Evolutionary conservation across 768 basidiomycete species (phyloP).

Genomic region (Tulasnella sp.): DNA sequence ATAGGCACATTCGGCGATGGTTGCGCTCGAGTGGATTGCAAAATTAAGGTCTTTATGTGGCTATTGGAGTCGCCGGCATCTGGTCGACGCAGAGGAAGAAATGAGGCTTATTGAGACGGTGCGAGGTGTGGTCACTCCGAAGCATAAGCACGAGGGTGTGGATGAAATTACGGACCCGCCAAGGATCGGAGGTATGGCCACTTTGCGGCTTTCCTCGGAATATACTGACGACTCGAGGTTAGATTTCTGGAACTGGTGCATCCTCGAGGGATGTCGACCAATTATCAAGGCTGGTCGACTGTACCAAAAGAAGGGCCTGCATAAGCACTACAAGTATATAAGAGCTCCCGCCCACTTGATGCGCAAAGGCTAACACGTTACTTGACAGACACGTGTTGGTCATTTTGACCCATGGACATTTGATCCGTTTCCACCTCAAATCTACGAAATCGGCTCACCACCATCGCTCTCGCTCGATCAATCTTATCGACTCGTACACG

Average conservation of each 20-base stretch:
- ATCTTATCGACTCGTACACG: slow-evolving; percentile 75
- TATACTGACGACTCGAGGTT: slow-evolving; percentile 53
- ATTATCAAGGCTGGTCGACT: slow-evolving; percentile 74
- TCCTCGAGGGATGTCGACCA: slow-evolving; percentile 75
- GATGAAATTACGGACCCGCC: slow-evolving; percentile 13
- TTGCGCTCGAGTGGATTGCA: slow-evolving; percentile 85
- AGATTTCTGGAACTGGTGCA: slow-evolving; percentile 85
- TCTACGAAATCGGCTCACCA: slow-evolving; percentile 61
- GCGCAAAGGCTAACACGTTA: neutral
- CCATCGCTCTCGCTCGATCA: slow-evolving; percentile 58
- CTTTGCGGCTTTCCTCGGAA: neutral
- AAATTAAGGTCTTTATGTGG: slow-evolving; percentile 66
- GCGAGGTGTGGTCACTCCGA: slow-evolving; percentile 18
- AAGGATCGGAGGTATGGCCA: slow-evolving; percentile 6
- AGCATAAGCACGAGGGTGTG: slow-evolving; percentile 14
- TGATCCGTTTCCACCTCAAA: slow-evolving; percentile 72
- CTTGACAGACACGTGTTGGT: slow-evolving; percentile 64
- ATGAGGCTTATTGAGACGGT: slow-evolving; percentile 61
- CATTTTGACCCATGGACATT: slow-evolving; percentile 72
- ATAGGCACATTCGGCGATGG: slow-evolving; percentile 65
- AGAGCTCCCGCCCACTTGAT: neutral
- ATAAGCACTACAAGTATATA: slow-evolving; percentile 78
- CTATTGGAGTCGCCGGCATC: slow-evolving; percentile 82
- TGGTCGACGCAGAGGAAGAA: slow-evolving; percentile 73
- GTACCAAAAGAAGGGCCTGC: slow-evolving; percentile 69